A percentile compares a stretch with the other conserved stretches of the same genome.
These are phyloP conservation scores for Sporothrix mexicana DNA, from an alignment of 2,329 filamentous ascomycete genomes.

Conservation along the genomic window DNA sequence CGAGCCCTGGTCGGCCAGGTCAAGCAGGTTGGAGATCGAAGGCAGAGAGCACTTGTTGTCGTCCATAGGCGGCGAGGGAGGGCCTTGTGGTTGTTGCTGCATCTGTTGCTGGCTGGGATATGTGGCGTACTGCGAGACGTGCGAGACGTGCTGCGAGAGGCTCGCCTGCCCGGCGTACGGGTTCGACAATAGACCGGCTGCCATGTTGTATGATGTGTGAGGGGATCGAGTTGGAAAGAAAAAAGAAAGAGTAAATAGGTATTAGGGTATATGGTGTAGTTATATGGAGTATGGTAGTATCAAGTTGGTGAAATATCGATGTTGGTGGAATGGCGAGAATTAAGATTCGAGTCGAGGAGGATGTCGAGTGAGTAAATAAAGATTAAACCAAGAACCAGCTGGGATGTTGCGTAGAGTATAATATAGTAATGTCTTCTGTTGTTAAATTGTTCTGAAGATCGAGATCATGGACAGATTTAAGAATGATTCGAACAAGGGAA, in stretches of 20 bases:
- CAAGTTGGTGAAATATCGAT: not conserved
- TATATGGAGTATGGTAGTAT: not conserved
- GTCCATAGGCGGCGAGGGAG: conserved; percentile 77
- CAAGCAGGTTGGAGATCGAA: conserved; percentile 89
- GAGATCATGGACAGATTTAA: conserved; percentile 24
- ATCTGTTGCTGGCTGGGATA: conserved; percentile 32
- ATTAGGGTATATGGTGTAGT: conserved; percentile 16
- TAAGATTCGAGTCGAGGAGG: conserved; percentile 1
- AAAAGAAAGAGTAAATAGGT: not conserved
- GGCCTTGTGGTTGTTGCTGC: conserved; percentile 43
- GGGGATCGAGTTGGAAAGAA: conserved; percentile 10
- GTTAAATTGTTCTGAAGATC: conserved; percentile 30
- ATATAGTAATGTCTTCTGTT: conserved; percentile 41
- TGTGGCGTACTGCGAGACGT: conserved; percentile 37
- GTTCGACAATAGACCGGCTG: conserved; percentile 51
- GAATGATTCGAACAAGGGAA: conserved; percentile 17
- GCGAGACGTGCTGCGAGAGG: conserved; percentile 25
- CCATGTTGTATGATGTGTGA: conserved; percentile 46
- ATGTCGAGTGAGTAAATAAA: conserved; percentile 11
- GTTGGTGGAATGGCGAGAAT: conserved; percentile 15
- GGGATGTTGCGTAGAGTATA: conserved; percentile 38
- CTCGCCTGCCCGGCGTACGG: conserved; percentile 48
- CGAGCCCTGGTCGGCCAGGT: conserved; percentile 75
- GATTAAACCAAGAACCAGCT: conserved; percentile 47
- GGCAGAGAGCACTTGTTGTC: conserved; percentile 85